Evolutionary conservation across 164 flowering plant genomes (phyloP).

Genomic region (Stephania yunnanensis): DNA sequence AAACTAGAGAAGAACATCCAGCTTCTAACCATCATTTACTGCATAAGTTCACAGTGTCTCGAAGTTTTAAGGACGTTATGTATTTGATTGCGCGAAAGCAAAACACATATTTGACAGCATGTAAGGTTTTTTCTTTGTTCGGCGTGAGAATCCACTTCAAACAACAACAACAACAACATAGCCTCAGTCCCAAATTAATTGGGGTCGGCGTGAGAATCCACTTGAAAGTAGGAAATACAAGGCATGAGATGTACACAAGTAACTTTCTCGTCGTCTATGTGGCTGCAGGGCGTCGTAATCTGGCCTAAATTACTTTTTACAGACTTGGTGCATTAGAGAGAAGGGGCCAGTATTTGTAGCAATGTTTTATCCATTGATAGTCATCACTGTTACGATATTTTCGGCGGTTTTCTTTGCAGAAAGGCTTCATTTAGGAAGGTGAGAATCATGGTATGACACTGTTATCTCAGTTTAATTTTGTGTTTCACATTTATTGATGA

Average conservation of each 20-base stretch:
- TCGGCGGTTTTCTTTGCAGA: conserved; percentile 41
- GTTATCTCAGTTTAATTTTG: too few relatives aligned
- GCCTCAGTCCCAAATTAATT: too few relatives aligned
- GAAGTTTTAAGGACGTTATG: not conserved
- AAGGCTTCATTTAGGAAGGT: conserved; percentile 44
- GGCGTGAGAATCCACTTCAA: too few relatives aligned
- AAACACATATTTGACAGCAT: too few relatives aligned
- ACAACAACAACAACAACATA: too few relatives aligned
- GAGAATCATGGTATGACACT: not conserved
- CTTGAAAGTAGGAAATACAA: too few relatives aligned
- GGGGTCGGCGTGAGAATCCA: too few relatives aligned
- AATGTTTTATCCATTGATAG: conserved; percentile 35
- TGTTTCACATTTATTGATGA: not conserved
- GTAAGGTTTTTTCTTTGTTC: too few relatives aligned
- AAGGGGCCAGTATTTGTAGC: conserved; percentile 46
- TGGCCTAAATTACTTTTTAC: conserved; percentile 26
- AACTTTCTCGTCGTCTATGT: too few relatives aligned
- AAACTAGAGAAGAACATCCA: conserved; percentile 36
- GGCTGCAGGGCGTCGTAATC: conserved; percentile 35
- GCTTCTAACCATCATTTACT: conserved; percentile 33
- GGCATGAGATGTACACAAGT: too few relatives aligned
- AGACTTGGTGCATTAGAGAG: conserved; percentile 35
- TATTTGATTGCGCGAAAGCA: too few relatives aligned
- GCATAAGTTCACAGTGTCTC: conserved; percentile 19
- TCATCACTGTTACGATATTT: conserved; percentile 26